Base-by-base conservation (phyloP, 495 filamentous ascomycete species). In the Lineolata rhizophorae region DNA sequence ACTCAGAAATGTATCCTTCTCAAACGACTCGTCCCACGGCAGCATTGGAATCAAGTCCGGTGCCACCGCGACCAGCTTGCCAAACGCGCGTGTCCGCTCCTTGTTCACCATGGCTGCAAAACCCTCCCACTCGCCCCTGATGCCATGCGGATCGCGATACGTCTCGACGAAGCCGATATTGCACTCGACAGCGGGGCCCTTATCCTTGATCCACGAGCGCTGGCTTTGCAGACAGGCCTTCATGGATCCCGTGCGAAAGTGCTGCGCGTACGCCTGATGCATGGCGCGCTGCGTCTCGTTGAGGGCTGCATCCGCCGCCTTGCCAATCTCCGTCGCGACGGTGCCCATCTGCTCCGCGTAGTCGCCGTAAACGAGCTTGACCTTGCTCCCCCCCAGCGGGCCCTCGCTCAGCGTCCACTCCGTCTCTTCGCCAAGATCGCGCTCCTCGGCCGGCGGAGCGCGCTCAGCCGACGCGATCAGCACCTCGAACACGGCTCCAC, bases 141-240 rank as follows among this genome's bases (percentile, higher is more conserved):
- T 70, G 29, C 87, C 85, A 33, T 81, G 76, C 1, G 87, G 87
- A 48, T 97, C 87, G 31, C 87, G 67, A 47, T 95, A 97, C 0
- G 84, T 92, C 55, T 97, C 87, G 25, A 97, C 75, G 45, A 95
- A 97, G 1, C 87, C 87, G 35, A 95, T 68, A 49, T 95, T 85
- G 12, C 65, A 76, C 51, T 95, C 87, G 12, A 97, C 70, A 50
- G 66, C 71, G 4, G 87, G 87, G 11, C 80, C 75, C 36, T 84
- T 78, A 40, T 97, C 84, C 31, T 76, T 69, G 27, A 97, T 84
- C 87, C 87, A 97, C 40, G 70, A 69, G 30, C 82, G 62, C 50
- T 97, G 87, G 40, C 69, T 72, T 43, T 91, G 76, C 57, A 90
- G 92, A 62, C 83, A 91, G 18, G 79, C 76, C 31, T 78, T 58